Evolutionary conservation across 2,329 filamentous ascomycete species (phyloP), one percentile per base, ranked within the genome.

Genomic region (Ophiostoma pallidulum): DNA sequence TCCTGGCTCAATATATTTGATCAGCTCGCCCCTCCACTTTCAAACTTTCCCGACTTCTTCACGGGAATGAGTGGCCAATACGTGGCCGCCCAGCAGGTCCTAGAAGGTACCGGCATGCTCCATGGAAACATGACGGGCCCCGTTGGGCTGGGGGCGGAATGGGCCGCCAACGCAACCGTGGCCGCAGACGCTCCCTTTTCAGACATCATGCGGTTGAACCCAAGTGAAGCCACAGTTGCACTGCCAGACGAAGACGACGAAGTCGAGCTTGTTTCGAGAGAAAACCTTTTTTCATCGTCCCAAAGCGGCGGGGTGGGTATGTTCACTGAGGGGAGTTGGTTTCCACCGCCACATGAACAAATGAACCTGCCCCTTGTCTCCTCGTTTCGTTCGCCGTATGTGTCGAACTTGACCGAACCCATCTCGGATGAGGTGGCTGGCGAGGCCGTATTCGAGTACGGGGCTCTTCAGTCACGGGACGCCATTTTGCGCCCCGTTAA

Each of bases 61-160:
- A 51, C 55, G 28, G 49, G 47, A 6, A 58, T 60, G 29, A 55
- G 61, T 29, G 63, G 58, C 29, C 56, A 62, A 18, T 45, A 45
- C 5, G 13, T 42, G 29, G 37, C 48, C 4, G 39, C 37, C 5
- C 48, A 49, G 14, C 41, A 46, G 28, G 33, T 26, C 12, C 32
- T 49, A 10, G 48, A 49, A 16, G 44, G 42, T 13, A 38, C 24
- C 7, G 41, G 32, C n/a, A 36, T 49, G 41, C 41, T 36, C 14
- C 24, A 40, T 14, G 39, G 36, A 4, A 45, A 43, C 31, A 33
- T 49, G 22, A 41, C 45, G 47, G 47, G 29, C 2, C 29, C 41
- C 9, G 29, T 36, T 2, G 47, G 41, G 14, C 41, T 46, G 8
- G 32, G 42, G 24, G 38, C 19, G 3, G 28, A 22, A 12, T 49